Evolutionary conservation across 2,329 filamentous ascomycete genomes (phyloP), one percentile per base, ranked within the genome.

Genomic region (Colletotrichum sp.): DNA sequence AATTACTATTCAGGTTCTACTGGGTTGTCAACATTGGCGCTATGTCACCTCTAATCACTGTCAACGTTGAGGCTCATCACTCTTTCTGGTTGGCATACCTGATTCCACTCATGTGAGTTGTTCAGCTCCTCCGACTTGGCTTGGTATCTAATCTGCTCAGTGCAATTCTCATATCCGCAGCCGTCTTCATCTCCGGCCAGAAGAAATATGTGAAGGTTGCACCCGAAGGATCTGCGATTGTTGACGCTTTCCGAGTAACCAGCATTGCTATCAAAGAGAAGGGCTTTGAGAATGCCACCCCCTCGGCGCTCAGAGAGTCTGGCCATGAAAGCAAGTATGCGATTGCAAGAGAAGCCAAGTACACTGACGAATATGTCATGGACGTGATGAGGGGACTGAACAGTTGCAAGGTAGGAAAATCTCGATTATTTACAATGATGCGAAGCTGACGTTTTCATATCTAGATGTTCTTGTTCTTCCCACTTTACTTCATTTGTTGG

Each of bases 1-100:
- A 7, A 34, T 26, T 1, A 12, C 12, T 24, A 26, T n/a, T 2
- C 2, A 90, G 94, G 81, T 95, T 94, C 86, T 95, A 94, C 84
- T 88, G 89, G 82, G 72, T 74, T 2, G 72, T 74, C 24, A 74
- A 74, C 18, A 79, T 95, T n/a, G 94, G 93, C 16, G 91, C 92
- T 3, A 86, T 96, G 10, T 94, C 91, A 10, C 72, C 72, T 16
- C 28, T 74, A 36, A 74, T 74, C 12, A 74, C 72, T 5, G 72
- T 74, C 5, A 74, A 71, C 12, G 61, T 74, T 6, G 72, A 74
- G 16, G 72, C 72, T 5, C 72, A 66, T 6, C 72, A 74, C 28
- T 71, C 72, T 1, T 74, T 74, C 48, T 74, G 72, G 72, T 68
- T 74, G n/a, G 72, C 72, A 2, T 74, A 74, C 15, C 36, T 74